Base-by-base conservation (phyloP, 352 stramenopile genomes). In the Phytophthora ohioensis region DNA sequence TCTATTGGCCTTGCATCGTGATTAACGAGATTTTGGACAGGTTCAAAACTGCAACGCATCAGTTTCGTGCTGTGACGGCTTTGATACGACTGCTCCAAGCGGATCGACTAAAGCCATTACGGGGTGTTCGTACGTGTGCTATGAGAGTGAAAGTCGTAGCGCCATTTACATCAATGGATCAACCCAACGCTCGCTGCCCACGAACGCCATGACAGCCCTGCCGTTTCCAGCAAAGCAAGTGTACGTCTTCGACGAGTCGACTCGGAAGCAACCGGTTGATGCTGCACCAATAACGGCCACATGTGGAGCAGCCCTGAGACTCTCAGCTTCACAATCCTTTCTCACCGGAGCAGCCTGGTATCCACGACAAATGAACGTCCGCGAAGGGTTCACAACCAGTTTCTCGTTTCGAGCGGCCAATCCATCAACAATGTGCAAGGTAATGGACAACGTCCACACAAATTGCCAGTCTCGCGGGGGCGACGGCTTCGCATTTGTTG, bases 1-100 rank as follows among this genome's bases (percentile, higher is more conserved):
- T 0, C 3, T 32, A 9, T 49, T 45, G 13, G 11, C 17, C 5
- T 56, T 45, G 36, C 34, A 36, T n/a, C 30, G 39, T 31, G 9
- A 35, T 38, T 6, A 38, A 58, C n/a, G n/a, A 57, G 35, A 17
- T 17, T 47, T 56, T 38, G 12, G 9, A 31, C 69, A 96, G 83
- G 60, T 98, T 35, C 75, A 97, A 58, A 97, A 98, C 59, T 98
- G 93, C 76, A 98, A 98, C 61, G 76, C 79, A 0, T 96, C 90
- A 1, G 64, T 71, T 27, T 85, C 84, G 27, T 98, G 95, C 69
- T 98, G 94, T 58, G 95, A 96, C 49, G 68, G 74, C n/a, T 88
- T 75, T 48, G 64, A 84, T 57, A 15, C 48, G 1, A 39, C 39
- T 35, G 64, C 46, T 17, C 32, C 45, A 32, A 57, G 43, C 13